Evolutionary conservation across 345 rosid genomes (phyloP).

Genomic region (Stellera chamaejasme): DNA sequence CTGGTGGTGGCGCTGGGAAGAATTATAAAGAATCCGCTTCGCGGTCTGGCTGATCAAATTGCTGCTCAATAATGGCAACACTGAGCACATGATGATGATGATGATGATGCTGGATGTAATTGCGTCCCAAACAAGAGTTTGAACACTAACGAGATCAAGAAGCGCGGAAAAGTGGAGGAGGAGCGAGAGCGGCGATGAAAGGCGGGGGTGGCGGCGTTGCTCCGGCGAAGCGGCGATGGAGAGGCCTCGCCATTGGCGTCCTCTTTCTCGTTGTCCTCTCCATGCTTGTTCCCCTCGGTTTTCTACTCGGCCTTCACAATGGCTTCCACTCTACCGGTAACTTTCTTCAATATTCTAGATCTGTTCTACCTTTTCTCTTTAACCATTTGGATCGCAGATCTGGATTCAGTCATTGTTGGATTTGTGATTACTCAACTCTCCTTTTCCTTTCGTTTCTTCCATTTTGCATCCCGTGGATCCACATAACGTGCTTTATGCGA

Average conservation of each 20-base stretch:
- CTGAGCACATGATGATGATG: too few relatives aligned
- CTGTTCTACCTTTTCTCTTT: constrained; percentile 8
- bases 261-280: constrained; percentile 82
- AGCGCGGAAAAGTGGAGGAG: constrained; percentile 5
- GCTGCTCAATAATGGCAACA: too few relatives aligned
- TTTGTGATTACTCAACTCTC: neutral
- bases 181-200: constrained; percentile 9
- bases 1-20: too few relatives aligned
- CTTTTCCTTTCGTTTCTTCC: neutral
- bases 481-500: neutral
- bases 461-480: neutral
- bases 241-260: constrained; percentile 57
- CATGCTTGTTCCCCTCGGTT: constrained; percentile 91
- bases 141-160: too few relatives aligned
- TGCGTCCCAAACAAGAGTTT: too few relatives aligned
- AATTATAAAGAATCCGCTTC: too few relatives aligned
- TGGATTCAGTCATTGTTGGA: constrained; percentile 1
- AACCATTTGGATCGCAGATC: constrained; percentile 10
- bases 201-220: constrained; percentile 30
- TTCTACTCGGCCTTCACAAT: constrained; percentile 76
- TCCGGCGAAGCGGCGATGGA: constrained; percentile 71
- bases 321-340: constrained; percentile 66
- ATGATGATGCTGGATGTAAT: too few relatives aligned
- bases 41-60: too few relatives aligned
- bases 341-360: constrained; percentile 20